Base-by-base conservation (phyloP, 148 eudicot genomes). In the Spergularia bocconei region DNA sequence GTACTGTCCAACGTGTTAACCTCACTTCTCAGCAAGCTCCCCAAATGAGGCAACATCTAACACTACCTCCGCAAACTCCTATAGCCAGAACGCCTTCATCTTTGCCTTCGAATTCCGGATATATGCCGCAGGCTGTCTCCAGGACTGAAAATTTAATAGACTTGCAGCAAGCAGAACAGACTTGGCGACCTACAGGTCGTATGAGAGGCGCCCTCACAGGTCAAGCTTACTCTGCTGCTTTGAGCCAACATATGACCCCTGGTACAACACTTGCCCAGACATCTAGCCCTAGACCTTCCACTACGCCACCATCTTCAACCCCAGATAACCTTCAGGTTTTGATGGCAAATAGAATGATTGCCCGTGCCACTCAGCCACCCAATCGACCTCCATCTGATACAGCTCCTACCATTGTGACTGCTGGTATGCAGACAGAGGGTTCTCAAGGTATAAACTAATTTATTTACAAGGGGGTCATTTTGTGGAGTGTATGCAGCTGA, bases 161-260 rank as follows among this genome's bases (percentile, higher is more conserved):
- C 71, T n/a, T 76, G 50, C 84, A 85, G 55, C 84, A 84, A 65
- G 67, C 83, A 4, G 93, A 90, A 51, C 82, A 77, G 63, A 84
- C 70, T 38, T 85, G 96, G 98, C 84, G 85, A 72, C 93, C 98
- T n/a, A 53, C 86, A 0, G 90, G 96, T 11, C 80, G 92, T 36
- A 94, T 94, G 98, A 88, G 98, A 71, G 98, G 98, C 70, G 86
- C 89, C 54, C 85, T 94, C 15, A 77, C 87, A 0, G 98, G 97
- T 41, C 77, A 72, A 74, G 91, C 91, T 65, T 91, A 87, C 79
- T 77, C 90, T 14, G 87, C 79, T 50, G 93, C 93, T 78, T 83
- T 85, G 69, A 80, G 51, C 78, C 92, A 85, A 80, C 83, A 44
- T 66, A 86, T 93, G 41, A 81, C 81, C 79, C 88, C 72, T 67